Evolutionary conservation across 345 rosid genomes (phyloP).

Genomic region (Gossypium herbaceum): DNA sequence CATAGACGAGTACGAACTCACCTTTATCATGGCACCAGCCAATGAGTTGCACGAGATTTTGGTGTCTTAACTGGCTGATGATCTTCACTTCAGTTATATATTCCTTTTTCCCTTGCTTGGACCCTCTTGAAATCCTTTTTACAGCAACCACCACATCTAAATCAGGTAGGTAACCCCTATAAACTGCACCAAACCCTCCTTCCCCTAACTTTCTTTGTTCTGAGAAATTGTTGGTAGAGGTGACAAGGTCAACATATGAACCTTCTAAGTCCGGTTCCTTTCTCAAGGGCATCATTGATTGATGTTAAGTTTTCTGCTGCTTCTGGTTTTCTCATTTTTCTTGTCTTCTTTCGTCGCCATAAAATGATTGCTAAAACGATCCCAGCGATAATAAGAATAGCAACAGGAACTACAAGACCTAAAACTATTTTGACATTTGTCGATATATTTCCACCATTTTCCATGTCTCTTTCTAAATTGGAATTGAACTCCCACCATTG

Average conservation of each 20-base stretch:
- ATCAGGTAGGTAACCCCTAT: neutral
- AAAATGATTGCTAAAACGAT: constrained; percentile 10
- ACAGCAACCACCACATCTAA: neutral
- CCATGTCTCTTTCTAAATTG: constrained; percentile 17
- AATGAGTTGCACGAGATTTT: constrained; percentile 54
- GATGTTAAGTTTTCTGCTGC: constrained; percentile 21
- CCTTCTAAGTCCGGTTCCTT: neutral
- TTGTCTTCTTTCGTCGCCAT: constrained; percentile 12
- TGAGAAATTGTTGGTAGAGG: neutral
- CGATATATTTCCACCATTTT: constrained; percentile 4
- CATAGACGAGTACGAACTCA: constrained; percentile 56
- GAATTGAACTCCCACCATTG: constrained; percentile 34
- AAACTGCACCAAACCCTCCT: neutral
- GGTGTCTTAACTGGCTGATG: constrained; percentile 52
- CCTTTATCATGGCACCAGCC: constrained; percentile 62
- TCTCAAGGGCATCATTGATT: constrained; percentile 22
- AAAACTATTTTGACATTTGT: constrained; percentile 8
- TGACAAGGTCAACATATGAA: neutral
- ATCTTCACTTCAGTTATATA: constrained; percentile 42
- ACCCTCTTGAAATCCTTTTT: neutral
- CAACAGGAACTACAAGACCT: constrained; percentile 19
- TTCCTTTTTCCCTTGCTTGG: constrained; percentile 21
- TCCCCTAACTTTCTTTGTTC: neutral
- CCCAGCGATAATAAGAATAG: constrained; percentile 13
- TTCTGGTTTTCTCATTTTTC: constrained; percentile 15